phyloP scores from a whole-genome alignment of 2,329 filamentous ascomycete genomes.

The Penicillium sp. region DNA sequence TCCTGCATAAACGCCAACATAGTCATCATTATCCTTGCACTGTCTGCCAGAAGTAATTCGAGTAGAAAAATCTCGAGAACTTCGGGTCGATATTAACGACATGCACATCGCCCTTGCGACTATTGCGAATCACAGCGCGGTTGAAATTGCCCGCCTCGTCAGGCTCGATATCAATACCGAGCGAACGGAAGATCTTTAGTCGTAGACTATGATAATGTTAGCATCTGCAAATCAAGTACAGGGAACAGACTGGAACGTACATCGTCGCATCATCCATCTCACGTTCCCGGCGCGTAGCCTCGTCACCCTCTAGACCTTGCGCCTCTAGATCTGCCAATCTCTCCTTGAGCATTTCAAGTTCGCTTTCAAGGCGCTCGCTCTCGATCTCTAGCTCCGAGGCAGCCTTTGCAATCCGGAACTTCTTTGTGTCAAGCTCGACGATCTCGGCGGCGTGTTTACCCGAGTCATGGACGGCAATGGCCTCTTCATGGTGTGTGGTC shows the following conservation, averaged over 20 bases:
- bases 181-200: conserved; percentile 83
- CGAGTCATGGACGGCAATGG: conserved; percentile 71
- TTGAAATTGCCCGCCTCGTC: conserved; percentile 78
- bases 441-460: conserved; percentile 81
- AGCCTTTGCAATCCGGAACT: conserved; percentile 92
- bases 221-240: background rate
- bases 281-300: conserved; percentile 51
- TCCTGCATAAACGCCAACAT: conserved; percentile 19
- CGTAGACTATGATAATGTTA: conserved; percentile 58
- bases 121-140: conserved; percentile 82
- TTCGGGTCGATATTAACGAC: conserved; percentile 93
- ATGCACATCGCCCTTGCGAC: conserved; percentile 85
- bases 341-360: conserved; percentile 72
- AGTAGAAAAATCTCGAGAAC: conserved; percentile 88
- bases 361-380: conserved; percentile 81
- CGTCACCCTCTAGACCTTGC: conserved; percentile 78
- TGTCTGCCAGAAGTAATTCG: conserved; percentile 93
- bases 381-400: conserved; percentile 89
- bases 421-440: conserved; percentile 83
- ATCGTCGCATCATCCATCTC: conserved; percentile 53
- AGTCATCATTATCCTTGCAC: conserved; percentile 54
- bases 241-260: conserved; percentile 26
- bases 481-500: conserved; percentile 73
- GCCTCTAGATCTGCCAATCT: conserved; percentile 79
- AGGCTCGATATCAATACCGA: conserved; percentile 88